Evolutionary conservation across 2,329 filamentous ascomycete species (phyloP), one percentile per base, ranked within the genome.

Genomic region (Fulvia fulva): DNA sequence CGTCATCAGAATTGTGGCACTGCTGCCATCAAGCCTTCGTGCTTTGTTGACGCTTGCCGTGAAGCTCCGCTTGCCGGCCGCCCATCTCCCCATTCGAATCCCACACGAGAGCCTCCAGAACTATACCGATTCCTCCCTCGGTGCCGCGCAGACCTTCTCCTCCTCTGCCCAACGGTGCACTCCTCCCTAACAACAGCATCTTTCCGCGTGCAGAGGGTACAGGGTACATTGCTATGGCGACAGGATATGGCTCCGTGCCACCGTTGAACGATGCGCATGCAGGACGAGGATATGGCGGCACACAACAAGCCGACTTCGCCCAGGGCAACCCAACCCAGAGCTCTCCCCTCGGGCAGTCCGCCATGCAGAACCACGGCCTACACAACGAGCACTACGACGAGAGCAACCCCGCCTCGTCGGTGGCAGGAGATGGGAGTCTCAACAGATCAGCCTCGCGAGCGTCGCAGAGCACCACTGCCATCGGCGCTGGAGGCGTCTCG

Each of bases 301-400:
- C 56, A 19, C 55, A 64, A 47, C 54, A 61, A 8, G 57, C 59
- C 51, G 76, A 79, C 68, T 78, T 77, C 54, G 76, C 73, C 12
- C 64, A 51, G 21, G 49, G 68, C 46, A 70, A 75, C 45, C 69
- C 68, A 5, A 66, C 68, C 56, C 68, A 70, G 44, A 59, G 69
- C 8, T 74, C 73, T 14, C 73, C 74, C 9, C 64, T 75, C 19
- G 66, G 70, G 9, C 73, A 75, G 49, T 70, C 73, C 26, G 51
- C 61, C 21, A 75, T 75, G 46, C 70, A 72, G 53, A 59, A 72
- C 22, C 63, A 44, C 51, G 63, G 60, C 37, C 59, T 61, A 45
- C 66, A 63, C 55, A 62, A 63, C 56, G 68, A 90, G 71, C 84
- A 88, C 76, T 89, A 87, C 80, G 86, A 89, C 75, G 84, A 83